Base-by-base conservation (phyloP, 164 flowering plant genomes). In the Akebia trifoliata region DNA sequence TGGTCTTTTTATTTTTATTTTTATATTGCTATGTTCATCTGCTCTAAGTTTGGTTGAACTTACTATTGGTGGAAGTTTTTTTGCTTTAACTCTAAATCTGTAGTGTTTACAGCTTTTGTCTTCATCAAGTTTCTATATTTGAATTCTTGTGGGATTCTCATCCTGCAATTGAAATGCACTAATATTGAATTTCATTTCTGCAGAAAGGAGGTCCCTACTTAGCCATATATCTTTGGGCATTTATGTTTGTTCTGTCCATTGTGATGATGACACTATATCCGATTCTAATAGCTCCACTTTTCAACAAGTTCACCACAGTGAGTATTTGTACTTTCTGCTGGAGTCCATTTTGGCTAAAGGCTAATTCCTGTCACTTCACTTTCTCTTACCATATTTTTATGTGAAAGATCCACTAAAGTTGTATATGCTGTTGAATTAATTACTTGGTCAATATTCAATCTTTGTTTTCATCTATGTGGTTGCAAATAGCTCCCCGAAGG, bases 191-290 rank as follows among this genome's bases (percentile, higher is more conserved):
- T n/a, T n/a, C 20, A 18, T 64, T 61, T 34, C 37, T 82, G 73
- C 95, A 94, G 97, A 90, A 83, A 79, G 96, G 97, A 64, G 99
- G 96, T 45, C 97, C 99, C 25, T 90, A 94, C 74, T 62, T 90
- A 78, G 97, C 99, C 22, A 86, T 94, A 55, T 90, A 90, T 69
- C 88, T 94, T 12, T 94, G 99, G 99, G 90, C 71, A 1, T 94
- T 94, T 65, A 88, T 82, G 86, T 81, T 94, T 74, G 78, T 77
- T 54, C 69, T 94, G 51, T 83, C 96, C n/a, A 56, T 94, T 66
- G 85, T 90, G 58, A 90, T 90, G 97, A 85, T 94, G 96, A 90
- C 97, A 17, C 5, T 90, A 11, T 94, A 86, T 63, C 99, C 99
- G 15, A 49, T 90, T 65, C 71, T 94, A 12, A 94, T 90, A 36